phyloP scores from a whole-genome alignment of 352 stramenopile species.

The Phytophthora quininea region DNA sequence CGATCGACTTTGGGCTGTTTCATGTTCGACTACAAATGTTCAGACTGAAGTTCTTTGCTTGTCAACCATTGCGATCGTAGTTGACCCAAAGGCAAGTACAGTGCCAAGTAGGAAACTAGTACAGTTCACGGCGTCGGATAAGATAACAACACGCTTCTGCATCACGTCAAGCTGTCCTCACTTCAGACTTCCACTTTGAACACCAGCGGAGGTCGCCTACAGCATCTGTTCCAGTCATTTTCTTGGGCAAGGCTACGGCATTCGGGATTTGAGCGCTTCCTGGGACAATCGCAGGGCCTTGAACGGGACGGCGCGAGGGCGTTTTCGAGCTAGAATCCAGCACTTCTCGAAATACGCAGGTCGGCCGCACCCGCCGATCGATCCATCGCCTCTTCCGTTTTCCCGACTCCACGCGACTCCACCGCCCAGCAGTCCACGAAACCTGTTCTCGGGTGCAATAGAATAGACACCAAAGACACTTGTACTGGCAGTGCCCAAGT shows the following conservation, averaged over 20 bases:
- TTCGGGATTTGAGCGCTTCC: constrained; percentile 20
- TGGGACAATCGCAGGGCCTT: constrained; percentile 2
- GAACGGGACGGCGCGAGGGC: not conserved
- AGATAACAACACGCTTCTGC: not conserved
- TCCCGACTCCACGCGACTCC: not conserved
- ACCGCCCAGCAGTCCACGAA: constrained; percentile 7
- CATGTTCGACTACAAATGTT: not conserved
- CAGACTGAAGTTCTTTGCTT: not conserved
- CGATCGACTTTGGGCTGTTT: not conserved
- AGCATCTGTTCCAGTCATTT: constrained; percentile 35
- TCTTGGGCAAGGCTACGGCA: constrained; percentile 10
- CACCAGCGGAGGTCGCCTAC: not conserved
- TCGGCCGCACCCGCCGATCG: too few species aligned
- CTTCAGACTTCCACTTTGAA: constrained; percentile 3
- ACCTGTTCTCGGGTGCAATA: not conserved
- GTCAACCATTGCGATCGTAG: not conserved
- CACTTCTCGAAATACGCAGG: constrained; percentile 6
- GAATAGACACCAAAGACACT: too few species aligned
- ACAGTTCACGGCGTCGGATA: not conserved
- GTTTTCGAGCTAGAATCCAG: constrained; percentile 11
- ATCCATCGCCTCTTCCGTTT: not conserved
- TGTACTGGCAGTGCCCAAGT: not conserved
- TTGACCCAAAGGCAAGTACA: too few species aligned
- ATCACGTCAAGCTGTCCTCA: constrained; percentile 5
- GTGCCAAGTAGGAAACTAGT: not conserved